Evolutionary conservation across 2,329 filamentous ascomycete genomes (phyloP).

Genomic region (Hypoxylon sp.): DNA sequence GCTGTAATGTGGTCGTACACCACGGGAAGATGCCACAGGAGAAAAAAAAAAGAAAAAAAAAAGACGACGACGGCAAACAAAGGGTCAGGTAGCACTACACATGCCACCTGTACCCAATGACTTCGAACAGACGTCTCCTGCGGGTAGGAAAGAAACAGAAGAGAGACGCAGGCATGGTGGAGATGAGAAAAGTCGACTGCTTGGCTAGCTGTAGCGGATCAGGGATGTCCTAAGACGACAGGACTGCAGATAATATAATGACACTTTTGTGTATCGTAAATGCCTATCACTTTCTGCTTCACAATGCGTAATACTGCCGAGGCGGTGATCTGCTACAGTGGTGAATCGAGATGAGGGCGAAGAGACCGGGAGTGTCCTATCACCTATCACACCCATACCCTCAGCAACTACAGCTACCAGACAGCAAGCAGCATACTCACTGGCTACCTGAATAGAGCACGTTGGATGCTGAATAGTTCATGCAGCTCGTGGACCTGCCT

Average conservation of each 20-base stretch:
- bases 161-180: slow-evolving; percentile 43
- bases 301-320: slow-evolving; percentile 27
- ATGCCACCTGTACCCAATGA: slow-evolving; percentile 50
- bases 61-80: slow-evolving; percentile 40
- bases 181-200: slow-evolving; percentile 37
- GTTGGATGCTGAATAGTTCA: background rate
- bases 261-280: slow-evolving; percentile 27
- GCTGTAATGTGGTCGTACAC: slow-evolving; percentile 22
- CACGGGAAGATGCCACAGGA: slow-evolving; percentile 34
- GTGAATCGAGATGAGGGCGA: slow-evolving; percentile 11
- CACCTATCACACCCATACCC: too few relatives aligned
- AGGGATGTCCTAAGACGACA: slow-evolving; percentile 37
- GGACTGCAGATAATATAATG: slow-evolving; percentile 39
- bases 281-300: slow-evolving; percentile 10
- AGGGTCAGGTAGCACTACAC: slow-evolving; percentile 43
- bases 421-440: too few relatives aligned
- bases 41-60: too few relatives aligned
- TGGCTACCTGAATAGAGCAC: slow-evolving; percentile 1
- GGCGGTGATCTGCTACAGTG: slow-evolving; percentile 27
- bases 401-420: slow-evolving; percentile 10
- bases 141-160: slow-evolving; percentile 38
- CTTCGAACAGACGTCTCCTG: slow-evolving; percentile 36
- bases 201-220: slow-evolving; percentile 33
- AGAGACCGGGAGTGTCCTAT: slow-evolving; percentile 4
- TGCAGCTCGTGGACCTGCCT: slow-evolving; percentile 22